Evolutionary conservation across 768 basidiomycete genomes (phyloP).

Genomic region (Amanita rimosa): DNA sequence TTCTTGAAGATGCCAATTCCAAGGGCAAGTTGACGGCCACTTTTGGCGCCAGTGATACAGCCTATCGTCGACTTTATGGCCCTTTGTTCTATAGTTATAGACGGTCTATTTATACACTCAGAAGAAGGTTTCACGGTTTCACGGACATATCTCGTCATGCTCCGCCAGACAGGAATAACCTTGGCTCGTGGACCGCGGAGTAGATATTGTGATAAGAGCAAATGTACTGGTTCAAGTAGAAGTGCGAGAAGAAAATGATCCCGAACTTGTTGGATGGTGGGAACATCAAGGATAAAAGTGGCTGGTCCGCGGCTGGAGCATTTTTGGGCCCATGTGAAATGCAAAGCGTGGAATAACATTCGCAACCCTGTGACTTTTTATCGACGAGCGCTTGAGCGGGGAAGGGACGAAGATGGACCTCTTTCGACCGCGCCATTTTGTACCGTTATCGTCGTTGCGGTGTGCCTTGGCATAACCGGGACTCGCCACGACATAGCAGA

Average conservation of each 20-base stretch:
- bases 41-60: slow-evolving; percentile 69
- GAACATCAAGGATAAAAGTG: no score
- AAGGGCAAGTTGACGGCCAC: slow-evolving; percentile 45
- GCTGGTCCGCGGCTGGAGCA: no score
- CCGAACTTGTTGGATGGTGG: neutral
- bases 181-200: slow-evolving; percentile 53
- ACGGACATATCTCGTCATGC: slow-evolving; percentile 81
- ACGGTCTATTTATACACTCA: slow-evolving; percentile 88
- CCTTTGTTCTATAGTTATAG: slow-evolving; percentile 76
- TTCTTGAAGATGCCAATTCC: slow-evolving; percentile 28
- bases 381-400: no score
- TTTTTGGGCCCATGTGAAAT: no score
- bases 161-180: slow-evolving; percentile 69
- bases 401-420: no score
- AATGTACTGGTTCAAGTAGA: slow-evolving; percentile 2
- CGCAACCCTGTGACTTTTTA: no score
- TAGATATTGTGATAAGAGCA: slow-evolving; percentile 56
- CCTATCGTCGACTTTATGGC: slow-evolving; percentile 96
- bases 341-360: no score
- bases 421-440: no score
- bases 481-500: no score
- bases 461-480: no score
- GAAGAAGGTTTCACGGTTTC: slow-evolving; percentile 82
- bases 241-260: slow-evolving; percentile 1
- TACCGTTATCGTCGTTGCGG: no score